These are phyloP conservation scores for Hypoxylon sp. DNA, from an alignment of 2,329 filamentous ascomycete species.

Conservation along the genomic window DNA sequence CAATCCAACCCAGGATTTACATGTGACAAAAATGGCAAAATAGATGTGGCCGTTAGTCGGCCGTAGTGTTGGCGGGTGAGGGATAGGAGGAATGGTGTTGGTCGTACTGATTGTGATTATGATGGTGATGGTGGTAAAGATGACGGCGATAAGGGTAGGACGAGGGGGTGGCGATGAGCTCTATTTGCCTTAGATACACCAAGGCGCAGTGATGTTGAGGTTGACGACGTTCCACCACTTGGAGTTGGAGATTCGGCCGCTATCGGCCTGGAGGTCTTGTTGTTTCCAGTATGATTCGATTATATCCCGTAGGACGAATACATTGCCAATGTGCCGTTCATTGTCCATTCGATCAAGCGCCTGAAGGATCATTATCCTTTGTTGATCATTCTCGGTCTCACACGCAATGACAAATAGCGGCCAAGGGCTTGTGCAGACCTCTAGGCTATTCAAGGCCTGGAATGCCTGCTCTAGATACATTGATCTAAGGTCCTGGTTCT, in stretches of 20 bases:
- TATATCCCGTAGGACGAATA: conserved; percentile 60
- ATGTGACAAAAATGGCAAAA: conserved; percentile 52
- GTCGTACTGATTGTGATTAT: background rate
- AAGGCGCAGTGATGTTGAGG: conserved; percentile 53
- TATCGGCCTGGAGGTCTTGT: conserved; percentile 58
- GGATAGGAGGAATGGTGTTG: conserved; percentile 7
- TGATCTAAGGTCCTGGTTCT: conserved; percentile 50
- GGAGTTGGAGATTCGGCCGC: conserved; percentile 47
- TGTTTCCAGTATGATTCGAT: conserved; percentile 64
- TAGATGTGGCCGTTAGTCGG: conserved; percentile 28
- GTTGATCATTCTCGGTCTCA: conserved; percentile 59
- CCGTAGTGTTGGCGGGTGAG: conserved; percentile 6
- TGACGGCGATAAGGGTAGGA: conserved; percentile 5
- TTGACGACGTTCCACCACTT: conserved; percentile 60
- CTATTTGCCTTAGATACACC: conserved; percentile 54
- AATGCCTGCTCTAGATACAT: conserved; percentile 57
- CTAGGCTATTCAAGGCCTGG: conserved; percentile 55
- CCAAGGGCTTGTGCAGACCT: conserved; percentile 64
- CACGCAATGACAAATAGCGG: conserved; percentile 64
- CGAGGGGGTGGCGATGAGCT: background rate
- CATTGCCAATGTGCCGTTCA: conserved; percentile 62
- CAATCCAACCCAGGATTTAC: conserved; percentile 54
- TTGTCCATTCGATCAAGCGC: conserved; percentile 61
- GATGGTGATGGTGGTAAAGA: conserved; percentile 2
- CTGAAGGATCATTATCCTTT: conserved; percentile 59